A percentile compares a stretch with the other conserved stretches of the same genome.
Evolutionary conservation across 192 early-diverging fungal genomes (phyloP).

Genomic region (Backusella westeae): DNA sequence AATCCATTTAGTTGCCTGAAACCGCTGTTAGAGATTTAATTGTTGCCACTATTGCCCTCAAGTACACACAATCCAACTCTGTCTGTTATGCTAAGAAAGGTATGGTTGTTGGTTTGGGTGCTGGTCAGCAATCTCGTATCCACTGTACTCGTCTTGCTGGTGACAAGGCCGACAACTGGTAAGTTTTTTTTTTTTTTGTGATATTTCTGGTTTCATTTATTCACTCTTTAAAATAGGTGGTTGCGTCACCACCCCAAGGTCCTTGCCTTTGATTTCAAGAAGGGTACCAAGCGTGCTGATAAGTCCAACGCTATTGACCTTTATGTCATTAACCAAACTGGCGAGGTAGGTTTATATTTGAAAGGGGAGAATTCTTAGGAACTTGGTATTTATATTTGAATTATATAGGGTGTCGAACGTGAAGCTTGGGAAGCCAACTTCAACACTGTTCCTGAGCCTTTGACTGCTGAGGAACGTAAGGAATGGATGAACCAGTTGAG

Average conservation of each 20-base stretch:
- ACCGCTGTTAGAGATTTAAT: conserved; percentile 80
- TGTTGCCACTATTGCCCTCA: conserved; percentile 97
- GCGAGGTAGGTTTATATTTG: conserved; percentile 43
- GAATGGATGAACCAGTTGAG: conserved; percentile 67
- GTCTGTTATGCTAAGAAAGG: conserved; percentile 98
- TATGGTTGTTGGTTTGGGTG: conserved; percentile 95
- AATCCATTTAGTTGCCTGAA: conserved; percentile 48
- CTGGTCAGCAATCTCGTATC: conserved; percentile 98
- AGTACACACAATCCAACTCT: conserved; percentile 99
- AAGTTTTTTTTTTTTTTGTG: neutral
- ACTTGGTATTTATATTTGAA: neutral
- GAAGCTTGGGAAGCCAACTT: conserved; percentile 81
- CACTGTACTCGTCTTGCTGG: conserved; percentile 99
- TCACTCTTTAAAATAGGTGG: conserved; percentile 49
- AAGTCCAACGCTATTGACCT: conserved; percentile 97
- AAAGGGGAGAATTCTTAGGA: neutral
- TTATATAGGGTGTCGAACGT: conserved; percentile 51
- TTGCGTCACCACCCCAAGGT: conserved; percentile 95
- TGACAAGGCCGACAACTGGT: conserved; percentile 98
- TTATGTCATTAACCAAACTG: conserved; percentile 88
- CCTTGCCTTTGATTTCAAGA: conserved; percentile 84
- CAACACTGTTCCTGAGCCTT: conserved; percentile 69
- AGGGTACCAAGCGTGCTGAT: conserved; percentile 88
- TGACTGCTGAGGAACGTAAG: conserved; percentile 79
- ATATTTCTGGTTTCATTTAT: neutral